Percentiles rank a stretch among this genome's conserved stretches.
phyloP scores from a whole-genome alignment of 306 rosid species.

The Medicago lupulina region DNA sequence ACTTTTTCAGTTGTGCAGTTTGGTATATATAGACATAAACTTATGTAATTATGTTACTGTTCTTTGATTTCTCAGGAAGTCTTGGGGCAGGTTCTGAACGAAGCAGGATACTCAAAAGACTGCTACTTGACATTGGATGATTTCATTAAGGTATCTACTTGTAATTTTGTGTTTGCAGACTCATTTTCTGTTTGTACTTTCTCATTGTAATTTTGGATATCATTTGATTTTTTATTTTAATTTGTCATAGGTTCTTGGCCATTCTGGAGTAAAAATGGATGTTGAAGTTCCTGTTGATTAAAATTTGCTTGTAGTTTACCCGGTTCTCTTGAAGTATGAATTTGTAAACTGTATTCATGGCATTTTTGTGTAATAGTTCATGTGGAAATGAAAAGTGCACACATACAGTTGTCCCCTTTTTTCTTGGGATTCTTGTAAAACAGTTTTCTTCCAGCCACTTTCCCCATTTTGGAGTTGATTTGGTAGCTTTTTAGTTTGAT shows the following conservation, averaged over 20 bases:
- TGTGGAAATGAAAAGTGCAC: constrained; percentile 41
- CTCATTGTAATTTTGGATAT: not conserved
- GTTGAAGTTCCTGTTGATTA: constrained; percentile 85
- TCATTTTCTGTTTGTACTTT: constrained; percentile 4
- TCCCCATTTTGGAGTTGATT: constrained; percentile 26
- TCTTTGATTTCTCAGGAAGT: constrained; percentile 62
- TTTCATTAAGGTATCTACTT: constrained; percentile 74
- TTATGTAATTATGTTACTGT: constrained; percentile 23
- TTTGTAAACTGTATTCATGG: constrained; percentile 21
- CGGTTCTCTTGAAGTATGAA: constrained; percentile 32
- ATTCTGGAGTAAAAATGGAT: constrained; percentile 70
- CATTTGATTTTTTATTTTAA: constrained; percentile 23
- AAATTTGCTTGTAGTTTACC: constrained; percentile 23
- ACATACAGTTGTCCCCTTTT: constrained; percentile 29
- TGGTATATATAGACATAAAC: constrained; percentile 15
- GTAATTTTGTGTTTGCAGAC: too few relatives aligned
- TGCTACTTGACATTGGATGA: constrained; percentile 70
- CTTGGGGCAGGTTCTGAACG: constrained; percentile 67
- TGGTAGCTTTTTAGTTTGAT: constrained; percentile 19
- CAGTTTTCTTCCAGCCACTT: constrained; percentile 38
- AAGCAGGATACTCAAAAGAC: constrained; percentile 81
- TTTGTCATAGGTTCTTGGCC: constrained; percentile 70
- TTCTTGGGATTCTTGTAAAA: constrained; percentile 42
- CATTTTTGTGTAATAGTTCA: constrained; percentile 34
- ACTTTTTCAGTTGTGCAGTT: constrained; percentile 10